These are phyloP conservation scores for Bipolaris cookei DNA, from an alignment of 2,329 filamentous ascomycete genomes.

Conservation along the genomic window DNA sequence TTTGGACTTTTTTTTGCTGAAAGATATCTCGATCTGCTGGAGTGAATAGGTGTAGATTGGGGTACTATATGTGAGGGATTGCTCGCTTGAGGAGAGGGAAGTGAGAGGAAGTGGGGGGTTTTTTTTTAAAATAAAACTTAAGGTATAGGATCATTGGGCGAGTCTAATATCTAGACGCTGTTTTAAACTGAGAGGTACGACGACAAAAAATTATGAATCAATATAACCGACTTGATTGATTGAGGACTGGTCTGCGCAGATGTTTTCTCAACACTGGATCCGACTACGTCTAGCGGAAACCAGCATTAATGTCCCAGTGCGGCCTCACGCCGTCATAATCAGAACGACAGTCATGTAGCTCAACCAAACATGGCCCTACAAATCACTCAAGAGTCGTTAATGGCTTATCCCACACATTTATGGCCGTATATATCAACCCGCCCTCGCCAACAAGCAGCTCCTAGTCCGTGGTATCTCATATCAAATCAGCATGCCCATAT, in stretches of 20 bases:
- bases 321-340: too few species aligned
- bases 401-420: constrained; percentile 28
- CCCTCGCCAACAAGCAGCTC: constrained; percentile 30
- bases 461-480: constrained; percentile 37
- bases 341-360: background rate
- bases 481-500: constrained; percentile 19
- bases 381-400: background rate
- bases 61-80: constrained; percentile 64
- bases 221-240: background rate
- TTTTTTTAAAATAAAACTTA: constrained; percentile 51
- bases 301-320: too few species aligned
- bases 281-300: too few species aligned
- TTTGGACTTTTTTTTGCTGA: constrained; percentile 66
- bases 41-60: constrained; percentile 57
- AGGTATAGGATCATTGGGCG: constrained; percentile 59
- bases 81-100: constrained; percentile 62
- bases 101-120: constrained; percentile 59
- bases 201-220: too few species aligned
- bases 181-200: constrained; percentile 30
- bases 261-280: background rate
- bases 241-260: too few species aligned
- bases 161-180: constrained; percentile 56
- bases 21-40: constrained; percentile 53
- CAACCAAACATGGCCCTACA: background rate
- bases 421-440: constrained; percentile 23